A percentile compares a stretch with the other conserved stretches of the same genome.
These are phyloP conservation scores for Acanthamoeba castellanii DNA, from an alignment of 208 protist species.

Conservation along the genomic window DNA sequence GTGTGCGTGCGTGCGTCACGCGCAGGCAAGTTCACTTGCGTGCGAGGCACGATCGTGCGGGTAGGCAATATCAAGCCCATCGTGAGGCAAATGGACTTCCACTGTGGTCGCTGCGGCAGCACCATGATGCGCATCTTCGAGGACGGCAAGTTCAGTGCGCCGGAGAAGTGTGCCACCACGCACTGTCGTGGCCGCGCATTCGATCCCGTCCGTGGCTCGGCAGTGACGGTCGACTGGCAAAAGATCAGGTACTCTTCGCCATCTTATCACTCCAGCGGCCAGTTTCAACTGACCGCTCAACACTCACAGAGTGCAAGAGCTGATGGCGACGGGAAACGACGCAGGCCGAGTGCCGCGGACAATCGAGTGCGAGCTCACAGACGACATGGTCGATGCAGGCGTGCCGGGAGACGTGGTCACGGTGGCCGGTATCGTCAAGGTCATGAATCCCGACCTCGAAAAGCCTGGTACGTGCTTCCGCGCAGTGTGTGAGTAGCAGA, in stretches of 20 bases:
- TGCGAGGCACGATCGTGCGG: slow-evolving; percentile 91
- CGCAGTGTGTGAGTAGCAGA: not conserved
- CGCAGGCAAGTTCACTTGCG: slow-evolving; percentile 86
- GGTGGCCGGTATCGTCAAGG: slow-evolving; percentile 91
- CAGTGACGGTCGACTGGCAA: slow-evolving; percentile 90
- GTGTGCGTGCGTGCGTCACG: not conserved
- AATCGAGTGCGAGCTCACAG: slow-evolving; percentile 92
- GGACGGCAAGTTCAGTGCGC: slow-evolving; percentile 74
- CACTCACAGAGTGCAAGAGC: slow-evolving; percentile 90
- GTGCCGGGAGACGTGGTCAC: slow-evolving; percentile 92
- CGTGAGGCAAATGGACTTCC: slow-evolving; percentile 87
- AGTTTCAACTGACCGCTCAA: not conserved
- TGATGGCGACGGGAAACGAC: slow-evolving; percentile 83
- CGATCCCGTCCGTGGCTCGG: slow-evolving; percentile 77
- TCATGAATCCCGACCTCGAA: slow-evolving; percentile 75
- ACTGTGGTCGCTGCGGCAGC: slow-evolving; percentile 86
- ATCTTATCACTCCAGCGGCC: not conserved
- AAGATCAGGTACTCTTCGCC: slow-evolving; percentile 81
- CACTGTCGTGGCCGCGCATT: slow-evolving; percentile 87
- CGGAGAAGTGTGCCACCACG: slow-evolving; percentile 62
- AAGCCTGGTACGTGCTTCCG: not conserved
- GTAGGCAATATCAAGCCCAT: slow-evolving; percentile 90
- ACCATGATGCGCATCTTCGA: slow-evolving; percentile 73
- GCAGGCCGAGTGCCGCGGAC: slow-evolving; percentile 91
- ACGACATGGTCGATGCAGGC: slow-evolving; percentile 91